Percentiles rank a stretch among this genome's conserved stretches.
Evolutionary conservation across 225 moss, liverwort and hornwort species (phyloP).

Genomic region (Thuidium tamariscinum): DNA sequence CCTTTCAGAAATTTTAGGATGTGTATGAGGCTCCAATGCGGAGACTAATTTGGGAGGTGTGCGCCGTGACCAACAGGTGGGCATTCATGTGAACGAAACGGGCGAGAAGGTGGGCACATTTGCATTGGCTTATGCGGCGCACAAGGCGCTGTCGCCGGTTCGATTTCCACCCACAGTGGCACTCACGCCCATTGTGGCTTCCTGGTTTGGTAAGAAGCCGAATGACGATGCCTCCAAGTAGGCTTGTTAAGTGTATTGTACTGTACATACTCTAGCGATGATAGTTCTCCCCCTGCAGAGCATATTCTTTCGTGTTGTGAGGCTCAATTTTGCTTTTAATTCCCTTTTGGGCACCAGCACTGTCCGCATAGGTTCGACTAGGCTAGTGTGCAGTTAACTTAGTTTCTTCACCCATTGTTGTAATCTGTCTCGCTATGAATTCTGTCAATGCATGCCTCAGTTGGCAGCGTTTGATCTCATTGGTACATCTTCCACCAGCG

Average conservation of each 20-base stretch:
- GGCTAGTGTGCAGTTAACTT: not conserved
- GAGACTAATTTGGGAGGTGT: not conserved
- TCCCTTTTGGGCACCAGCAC: not conserved
- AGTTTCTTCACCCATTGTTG: not conserved
- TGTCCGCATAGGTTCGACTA: not conserved
- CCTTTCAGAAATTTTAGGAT: not conserved
- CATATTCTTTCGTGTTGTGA: not conserved
- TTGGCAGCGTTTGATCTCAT: not conserved
- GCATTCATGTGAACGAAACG: slow-evolving; percentile 77
- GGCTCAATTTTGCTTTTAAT: not conserved
- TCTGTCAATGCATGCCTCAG: not conserved
- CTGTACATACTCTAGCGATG: not conserved
- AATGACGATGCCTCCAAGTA: not conserved
- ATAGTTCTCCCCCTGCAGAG: not conserved
- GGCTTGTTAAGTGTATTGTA: not conserved
- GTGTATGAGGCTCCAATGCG: not conserved
- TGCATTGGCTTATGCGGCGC: slow-evolving; percentile 91
- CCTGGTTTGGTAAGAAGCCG: slow-evolving; percentile 78
- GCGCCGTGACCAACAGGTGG: slow-evolving; percentile 36
- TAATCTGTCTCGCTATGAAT: not conserved
- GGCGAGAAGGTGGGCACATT: slow-evolving; percentile 97
- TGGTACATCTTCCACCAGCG: not conserved
- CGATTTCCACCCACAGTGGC: slow-evolving; percentile 97
- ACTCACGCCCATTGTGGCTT: slow-evolving; percentile 88
- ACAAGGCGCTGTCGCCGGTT: slow-evolving; percentile 93